phyloP scores from a whole-genome alignment of 2,329 filamentous ascomycete species.

The Geosmithia putterillii region DNA sequence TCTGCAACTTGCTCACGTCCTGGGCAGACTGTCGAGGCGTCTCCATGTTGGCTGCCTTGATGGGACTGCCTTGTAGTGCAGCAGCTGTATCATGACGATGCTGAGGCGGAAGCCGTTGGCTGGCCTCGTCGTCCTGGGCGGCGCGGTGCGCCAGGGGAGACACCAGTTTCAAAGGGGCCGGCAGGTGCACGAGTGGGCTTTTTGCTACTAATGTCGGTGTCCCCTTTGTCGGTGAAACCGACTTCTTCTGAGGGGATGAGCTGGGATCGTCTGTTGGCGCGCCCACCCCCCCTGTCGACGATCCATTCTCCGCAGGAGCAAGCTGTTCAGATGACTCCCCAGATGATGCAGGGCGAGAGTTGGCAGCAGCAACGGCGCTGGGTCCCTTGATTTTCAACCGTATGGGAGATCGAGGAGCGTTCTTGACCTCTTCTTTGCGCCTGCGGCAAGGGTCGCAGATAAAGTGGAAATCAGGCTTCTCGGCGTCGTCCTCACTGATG shows the following conservation, averaged over 20 bases:
- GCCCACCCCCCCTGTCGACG: too few species aligned
- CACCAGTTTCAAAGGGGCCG: not conserved
- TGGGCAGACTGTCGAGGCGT: not conserved
- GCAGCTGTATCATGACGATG: not conserved
- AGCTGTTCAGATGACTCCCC: constrained; percentile 3
- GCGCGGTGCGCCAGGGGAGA: not conserved
- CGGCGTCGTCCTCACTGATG: constrained; percentile 66
- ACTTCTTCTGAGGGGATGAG: not conserved
- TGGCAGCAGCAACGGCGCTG: constrained; percentile 1
- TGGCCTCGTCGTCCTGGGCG: not conserved
- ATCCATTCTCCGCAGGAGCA: not conserved
- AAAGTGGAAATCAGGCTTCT: constrained; percentile 78
- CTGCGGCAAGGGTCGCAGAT: constrained; percentile 68
- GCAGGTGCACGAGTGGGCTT: not conserved
- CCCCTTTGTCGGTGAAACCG: not conserved
- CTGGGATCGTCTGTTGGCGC: too few species aligned
- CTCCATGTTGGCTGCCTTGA: not conserved
- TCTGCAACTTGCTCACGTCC: not conserved
- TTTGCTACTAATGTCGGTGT: not conserved
- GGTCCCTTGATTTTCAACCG: constrained; percentile 35
- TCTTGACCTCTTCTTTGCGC: constrained; percentile 52
- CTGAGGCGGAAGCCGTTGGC: not conserved
- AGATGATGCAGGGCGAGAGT: not conserved
- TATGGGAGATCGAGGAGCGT: constrained; percentile 36
- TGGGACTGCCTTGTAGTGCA: not conserved